Conservation (phyloP, 495 filamentous ascomycete species). For the Talaromyces wortmannii region DNA sequence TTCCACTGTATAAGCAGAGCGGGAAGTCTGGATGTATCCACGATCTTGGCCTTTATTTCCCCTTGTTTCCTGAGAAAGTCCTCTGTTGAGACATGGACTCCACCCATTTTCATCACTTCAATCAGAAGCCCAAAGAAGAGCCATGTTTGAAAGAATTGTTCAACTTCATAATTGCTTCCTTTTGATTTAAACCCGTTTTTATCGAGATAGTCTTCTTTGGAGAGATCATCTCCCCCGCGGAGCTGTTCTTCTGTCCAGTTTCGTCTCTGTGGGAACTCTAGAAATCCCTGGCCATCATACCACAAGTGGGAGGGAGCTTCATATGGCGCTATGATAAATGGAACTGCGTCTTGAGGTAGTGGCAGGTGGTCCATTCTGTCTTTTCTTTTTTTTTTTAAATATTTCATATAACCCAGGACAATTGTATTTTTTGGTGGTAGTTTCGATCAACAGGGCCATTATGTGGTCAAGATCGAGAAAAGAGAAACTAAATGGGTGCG, state of each 20-base stretch:
- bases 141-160: slow-evolving; percentile 4
- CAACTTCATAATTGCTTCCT: neutral
- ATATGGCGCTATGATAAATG: neutral
- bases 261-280: neutral
- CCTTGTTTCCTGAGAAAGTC: neutral
- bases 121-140: slow-evolving; percentile 3
- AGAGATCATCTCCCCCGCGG: neutral
- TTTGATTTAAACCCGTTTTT: neutral
- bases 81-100: neutral
- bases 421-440: no score
- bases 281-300: slow-evolving; percentile 1
- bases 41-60: neutral
- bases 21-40: neutral
- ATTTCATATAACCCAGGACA: no score
- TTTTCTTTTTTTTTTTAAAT: no score
- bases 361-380: neutral
- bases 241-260: slow-evolving; percentile 2
- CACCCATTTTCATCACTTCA: neutral
- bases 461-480: no score
- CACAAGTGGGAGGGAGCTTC: neutral
- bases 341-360: neutral
- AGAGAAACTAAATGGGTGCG: no score
- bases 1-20: neutral
- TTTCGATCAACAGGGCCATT: no score
- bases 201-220: neutral